Percentiles rank a stretch among this genome's conserved stretches.
phyloP scores from a whole-genome alignment of 768 basidiomycete genomes.

The Tricholoma flavovirens region DNA sequence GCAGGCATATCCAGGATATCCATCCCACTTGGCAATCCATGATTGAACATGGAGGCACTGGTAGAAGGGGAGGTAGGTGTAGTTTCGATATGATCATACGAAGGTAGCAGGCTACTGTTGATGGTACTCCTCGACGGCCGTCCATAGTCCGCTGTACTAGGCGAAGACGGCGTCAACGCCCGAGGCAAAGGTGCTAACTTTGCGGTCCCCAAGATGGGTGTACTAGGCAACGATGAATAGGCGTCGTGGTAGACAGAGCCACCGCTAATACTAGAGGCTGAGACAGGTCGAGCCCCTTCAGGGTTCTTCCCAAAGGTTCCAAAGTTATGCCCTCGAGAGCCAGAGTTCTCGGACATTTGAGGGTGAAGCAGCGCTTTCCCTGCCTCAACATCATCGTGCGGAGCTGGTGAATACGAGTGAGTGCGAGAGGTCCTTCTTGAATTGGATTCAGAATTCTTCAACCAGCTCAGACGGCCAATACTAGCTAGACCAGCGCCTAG shows the following conservation, averaged over 20 bases:
- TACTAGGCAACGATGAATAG: slow-evolving; percentile 40
- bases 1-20: slow-evolving; percentile 55
- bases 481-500: slow-evolving; percentile 46
- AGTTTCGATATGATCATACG: slow-evolving; percentile 2
- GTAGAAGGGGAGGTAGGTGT: slow-evolving; percentile 4
- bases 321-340: slow-evolving; percentile 26
- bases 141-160: slow-evolving; percentile 1
- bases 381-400: slow-evolving; percentile 45
- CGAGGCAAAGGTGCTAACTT: slow-evolving; percentile 36
- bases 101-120: neutral
- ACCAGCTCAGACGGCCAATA: slow-evolving; percentile 55
- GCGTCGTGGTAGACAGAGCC: slow-evolving; percentile 64
- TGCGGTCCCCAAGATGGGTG: slow-evolving; percentile 24
- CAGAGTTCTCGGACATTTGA: slow-evolving; percentile 17
- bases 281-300: slow-evolving; percentile 49
- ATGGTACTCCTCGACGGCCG: slow-evolving; percentile 7
- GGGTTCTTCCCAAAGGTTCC: slow-evolving; percentile 32
- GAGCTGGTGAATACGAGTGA: slow-evolving; percentile 13
- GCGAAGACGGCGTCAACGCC: slow-evolving; percentile 40
- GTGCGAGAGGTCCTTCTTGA: slow-evolving; percentile 17
- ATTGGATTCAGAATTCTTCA: slow-evolving; percentile 32
- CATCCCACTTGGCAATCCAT: slow-evolving; percentile 16
- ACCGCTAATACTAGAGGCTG: slow-evolving; percentile 51
- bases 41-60: slow-evolving; percentile 5
- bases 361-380: slow-evolving; percentile 32